These are phyloP conservation scores for Colletotrichum cereale DNA, from an alignment of 2,329 filamentous ascomycete species.

Conservation along the genomic window DNA sequence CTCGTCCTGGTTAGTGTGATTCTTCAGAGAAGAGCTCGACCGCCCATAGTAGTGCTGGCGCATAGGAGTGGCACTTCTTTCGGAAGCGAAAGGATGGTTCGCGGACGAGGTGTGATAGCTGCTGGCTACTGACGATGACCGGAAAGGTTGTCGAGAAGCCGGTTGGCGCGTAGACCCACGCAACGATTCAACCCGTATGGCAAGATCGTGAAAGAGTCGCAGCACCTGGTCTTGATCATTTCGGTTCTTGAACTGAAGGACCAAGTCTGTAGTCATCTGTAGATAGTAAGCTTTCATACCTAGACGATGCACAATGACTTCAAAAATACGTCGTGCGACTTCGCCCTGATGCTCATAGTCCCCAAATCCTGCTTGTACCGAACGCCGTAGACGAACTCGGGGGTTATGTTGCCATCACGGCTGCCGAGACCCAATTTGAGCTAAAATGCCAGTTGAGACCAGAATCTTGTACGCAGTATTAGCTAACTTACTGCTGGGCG, in stretches of 20 bases:
- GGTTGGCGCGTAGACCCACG: not conserved
- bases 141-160: not conserved
- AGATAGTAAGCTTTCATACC: not conserved
- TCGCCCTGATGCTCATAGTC: not conserved
- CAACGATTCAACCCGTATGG: not conserved
- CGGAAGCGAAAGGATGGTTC: not conserved
- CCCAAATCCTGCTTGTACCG: not conserved
- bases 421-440: slow-evolving; percentile 17
- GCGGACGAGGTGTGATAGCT: not conserved
- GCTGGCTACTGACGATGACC: not conserved
- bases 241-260: slow-evolving; percentile 18
- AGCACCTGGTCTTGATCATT: slow-evolving; percentile 3
- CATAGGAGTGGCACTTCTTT: not conserved
- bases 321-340: not conserved
- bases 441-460: not conserved
- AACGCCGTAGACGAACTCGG: not conserved
- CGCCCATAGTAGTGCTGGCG: not conserved
- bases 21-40: not conserved
- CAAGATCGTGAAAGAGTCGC: slow-evolving; percentile 5
- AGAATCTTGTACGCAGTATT: no score
- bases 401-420: not conserved
- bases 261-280: not conserved
- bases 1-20: not conserved
- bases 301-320: not conserved
- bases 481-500: not conserved